Evolutionary conservation across 2,329 filamentous ascomycete species (phyloP).

Genomic region (Gnomoniopsis smithogilvyi): DNA sequence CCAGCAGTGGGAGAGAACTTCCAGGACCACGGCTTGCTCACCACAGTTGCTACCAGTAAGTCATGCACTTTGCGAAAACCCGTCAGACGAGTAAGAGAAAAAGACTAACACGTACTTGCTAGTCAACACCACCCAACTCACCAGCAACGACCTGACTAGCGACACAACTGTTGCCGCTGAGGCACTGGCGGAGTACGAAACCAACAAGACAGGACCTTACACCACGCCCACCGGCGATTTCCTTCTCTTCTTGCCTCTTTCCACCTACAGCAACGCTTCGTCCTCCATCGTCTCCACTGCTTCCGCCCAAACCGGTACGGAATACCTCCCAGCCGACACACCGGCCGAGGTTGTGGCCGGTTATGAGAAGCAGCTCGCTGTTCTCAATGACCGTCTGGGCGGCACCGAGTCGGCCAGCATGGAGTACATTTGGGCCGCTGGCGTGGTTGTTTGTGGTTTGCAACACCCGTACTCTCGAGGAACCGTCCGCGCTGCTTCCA

Average conservation of each 20-base stretch:
- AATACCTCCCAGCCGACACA: conserved; percentile 18
- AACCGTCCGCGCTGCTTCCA: conserved; percentile 47
- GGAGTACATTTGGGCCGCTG: conserved; percentile 20
- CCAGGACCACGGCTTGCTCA: conserved; percentile 30
- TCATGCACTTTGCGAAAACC: neutral
- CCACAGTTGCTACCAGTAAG: conserved; percentile 3
- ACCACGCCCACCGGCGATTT: conserved; percentile 27
- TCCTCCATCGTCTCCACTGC: conserved; percentile 8
- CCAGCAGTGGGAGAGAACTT: conserved; percentile 57
- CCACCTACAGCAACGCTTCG: neutral
- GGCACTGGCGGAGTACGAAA: conserved; percentile 22
- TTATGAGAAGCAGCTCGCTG: conserved; percentile 25
- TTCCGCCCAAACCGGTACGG: conserved; percentile 23
- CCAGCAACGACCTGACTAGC: conserved; percentile 18
- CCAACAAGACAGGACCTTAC: conserved; percentile 27
- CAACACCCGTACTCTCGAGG: conserved; percentile 47
- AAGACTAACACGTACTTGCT: conserved; percentile 13
- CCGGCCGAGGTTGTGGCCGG: conserved; percentile 22
- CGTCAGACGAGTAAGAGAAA: too few species aligned
- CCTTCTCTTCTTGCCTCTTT: conserved; percentile 14
- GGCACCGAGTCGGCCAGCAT: conserved; percentile 24
- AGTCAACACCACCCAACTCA: conserved; percentile 16
- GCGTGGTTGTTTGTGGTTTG: conserved; percentile 20
- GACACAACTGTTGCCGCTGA: conserved; percentile 26
- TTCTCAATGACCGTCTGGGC: conserved; percentile 20